phyloP scores from a whole-genome alignment of 1,284 basidiomycete species.

The Apiotrichum porosum region DNA sequence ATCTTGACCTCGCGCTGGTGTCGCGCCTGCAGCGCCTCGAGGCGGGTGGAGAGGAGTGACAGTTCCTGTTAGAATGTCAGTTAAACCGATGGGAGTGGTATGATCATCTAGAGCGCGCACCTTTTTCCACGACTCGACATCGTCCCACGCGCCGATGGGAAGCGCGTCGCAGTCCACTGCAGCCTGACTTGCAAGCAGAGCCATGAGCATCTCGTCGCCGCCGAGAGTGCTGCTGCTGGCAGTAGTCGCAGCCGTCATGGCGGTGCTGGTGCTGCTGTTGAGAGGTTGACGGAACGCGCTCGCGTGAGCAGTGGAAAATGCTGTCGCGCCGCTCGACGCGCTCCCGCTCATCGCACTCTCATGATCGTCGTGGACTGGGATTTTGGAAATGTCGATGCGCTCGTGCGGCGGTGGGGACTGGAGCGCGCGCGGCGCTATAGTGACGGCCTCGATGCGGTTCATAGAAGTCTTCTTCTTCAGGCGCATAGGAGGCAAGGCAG shows the following conservation, averaged over 20 bases:
- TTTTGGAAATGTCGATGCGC: neutral
- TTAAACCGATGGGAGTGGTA: too few species aligned
- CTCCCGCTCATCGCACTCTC: neutral
- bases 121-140: conserved; percentile 87
- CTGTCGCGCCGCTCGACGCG: neutral
- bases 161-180: conserved; percentile 64
- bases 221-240: conserved; percentile 10
- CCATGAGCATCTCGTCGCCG: conserved; percentile 70
- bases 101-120: conserved; percentile 51
- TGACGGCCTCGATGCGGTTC: neutral
- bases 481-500: neutral
- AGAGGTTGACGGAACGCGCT: conserved; percentile 3
- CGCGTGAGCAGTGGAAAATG: neutral
- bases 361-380: neutral
- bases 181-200: conserved; percentile 78
- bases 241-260: conserved; percentile 3
- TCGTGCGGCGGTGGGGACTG: conserved; percentile 8
- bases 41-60: conserved; percentile 34
- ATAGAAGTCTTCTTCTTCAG: neutral
- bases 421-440: conserved; percentile 1
- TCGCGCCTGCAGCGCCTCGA: conserved; percentile 39
- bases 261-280: conserved; percentile 5
- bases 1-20: conserved; percentile 50
- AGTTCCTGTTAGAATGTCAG: conserved; percentile 33
- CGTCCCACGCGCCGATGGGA: conserved; percentile 70